Evolutionary conservation across 768 basidiomycete species (phyloP).

Genomic region (Candolleomyces efflorescens): DNA sequence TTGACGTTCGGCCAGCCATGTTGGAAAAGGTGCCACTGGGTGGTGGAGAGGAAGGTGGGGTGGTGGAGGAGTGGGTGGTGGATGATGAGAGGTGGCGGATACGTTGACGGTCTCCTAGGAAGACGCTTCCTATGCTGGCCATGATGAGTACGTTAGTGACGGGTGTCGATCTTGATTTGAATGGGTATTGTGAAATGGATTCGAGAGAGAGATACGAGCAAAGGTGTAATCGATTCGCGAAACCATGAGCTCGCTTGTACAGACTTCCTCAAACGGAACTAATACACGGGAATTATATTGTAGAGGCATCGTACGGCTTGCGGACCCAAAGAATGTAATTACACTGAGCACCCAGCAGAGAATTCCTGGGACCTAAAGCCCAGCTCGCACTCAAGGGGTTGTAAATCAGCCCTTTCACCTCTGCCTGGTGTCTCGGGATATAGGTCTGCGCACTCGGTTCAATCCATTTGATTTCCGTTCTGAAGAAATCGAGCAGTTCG

Average conservation of each 20-base stretch:
- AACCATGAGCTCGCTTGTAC: too few relatives aligned
- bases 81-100: constrained; percentile 57
- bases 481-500: constrained; percentile 84
- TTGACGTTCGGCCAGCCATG: constrained; percentile 16
- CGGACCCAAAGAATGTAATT: constrained; percentile 91
- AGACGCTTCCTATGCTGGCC: constrained; percentile 68
- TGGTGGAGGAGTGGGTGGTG: constrained; percentile 24
- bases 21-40: constrained; percentile 30
- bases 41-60: constrained; percentile 39
- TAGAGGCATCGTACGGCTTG: constrained; percentile 38
- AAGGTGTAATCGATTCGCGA: too few relatives aligned
- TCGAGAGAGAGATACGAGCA: too few relatives aligned
- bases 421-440: constrained; percentile 65
- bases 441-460: constrained; percentile 38
- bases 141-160: neutral
- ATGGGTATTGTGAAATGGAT: too few relatives aligned
- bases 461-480: constrained; percentile 44
- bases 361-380: constrained; percentile 60
- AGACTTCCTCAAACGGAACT: too few relatives aligned
- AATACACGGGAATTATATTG: neutral
- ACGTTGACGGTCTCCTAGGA: constrained; percentile 73
- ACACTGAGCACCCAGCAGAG: constrained; percentile 51
- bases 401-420: constrained; percentile 77
- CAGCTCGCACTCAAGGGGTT: constrained; percentile 67
- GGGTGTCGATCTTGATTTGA: too few relatives aligned